Evolutionary conservation across 257 asterid genomes (phyloP), one percentile per base, ranked within the genome.

Genomic region (Gynochthodes officinalis): DNA sequence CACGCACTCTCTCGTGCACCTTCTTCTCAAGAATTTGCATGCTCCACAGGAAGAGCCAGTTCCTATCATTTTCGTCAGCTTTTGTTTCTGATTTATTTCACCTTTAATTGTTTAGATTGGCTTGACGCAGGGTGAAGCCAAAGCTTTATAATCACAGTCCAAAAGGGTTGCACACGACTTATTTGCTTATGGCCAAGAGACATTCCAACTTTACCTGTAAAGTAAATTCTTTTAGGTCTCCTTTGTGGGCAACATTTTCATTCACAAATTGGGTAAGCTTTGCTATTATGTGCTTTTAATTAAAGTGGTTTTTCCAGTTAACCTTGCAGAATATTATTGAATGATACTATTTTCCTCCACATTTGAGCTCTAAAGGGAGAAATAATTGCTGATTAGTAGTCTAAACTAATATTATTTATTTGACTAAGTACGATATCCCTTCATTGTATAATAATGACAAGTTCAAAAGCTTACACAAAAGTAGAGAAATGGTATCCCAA

Each of bases 31-130:
- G 81, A 90, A 90, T 73, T 85, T 90, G 82, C 96, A 88, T 21
- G 96, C 95, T 77, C 92, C 92, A 57, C 96, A 90, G 1, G 96
- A 83, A 64, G 95, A 80, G 46, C 90, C 81, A 54, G 78, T 76
- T 60, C 90, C 89, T 16, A 84, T 78, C 96, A 84, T 84, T 79
- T 25, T 43, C 46, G 71, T 50, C 25, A 46, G 18, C 35, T 39
- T 59, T 75, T 75, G 64, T 64, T 43, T 61, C 32, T 70, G 48
- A 55, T 73, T 57, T 27, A n/a, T 54, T 48, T 21, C 23, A 3
- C 27, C 12, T 28, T n/a, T 28, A 42, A 23, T 57, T 39, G 75
- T 23, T 57, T 53, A 10, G 23, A 43, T 23, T 55, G 44, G 46
- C 11, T 50, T 35, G 69, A 61, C 40, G 32, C 59, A n/a, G 7